Base-by-base conservation (phyloP, 2,329 filamentous ascomycete species). In the Diaporthe batatas region DNA sequence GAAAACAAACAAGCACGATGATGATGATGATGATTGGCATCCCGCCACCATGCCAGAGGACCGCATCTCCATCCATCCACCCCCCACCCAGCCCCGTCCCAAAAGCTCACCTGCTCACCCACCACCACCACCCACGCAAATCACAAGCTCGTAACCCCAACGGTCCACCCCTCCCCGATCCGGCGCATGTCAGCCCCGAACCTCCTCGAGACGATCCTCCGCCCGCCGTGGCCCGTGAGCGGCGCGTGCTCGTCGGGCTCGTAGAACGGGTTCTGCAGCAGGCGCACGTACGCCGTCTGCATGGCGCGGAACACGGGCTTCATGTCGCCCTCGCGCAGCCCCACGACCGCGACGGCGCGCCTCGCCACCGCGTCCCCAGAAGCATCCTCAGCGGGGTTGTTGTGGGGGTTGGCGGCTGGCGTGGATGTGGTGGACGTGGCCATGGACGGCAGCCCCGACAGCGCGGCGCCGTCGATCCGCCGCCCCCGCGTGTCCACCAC, bases 261-360 rank as follows among this genome's bases (percentile, higher is more conserved):
- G 82, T 95, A 98, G 83, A 99, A 99, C 0, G 96, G 96, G 79
- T 99, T 98, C 83, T 98, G 93, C 76, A 98, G 84, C 68, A 99
- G 85, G 75, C 91, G 87, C 72, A 98, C 93, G 79, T 98, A 99
- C 39, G 96, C 95, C n/a, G 89, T 92, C 84, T 98, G 96, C 83
- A 99, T 90, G 36, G 95, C 95, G 80, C 92, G 91, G 80, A 99
- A 99, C 34, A 96, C 95, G 44, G 93, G 91, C 81, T 95, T 95
- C 79, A 98, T 85, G 83, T 98, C 96, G n/a, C 92, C 91, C 79
- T 97, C 95, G 74, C 93, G 87, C 78, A 98, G 82, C 0, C 94
- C 94, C 23, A 93, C 80, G n/a, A 93, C 80, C 62, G 76, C 78
- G 75, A 78, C 78, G 79, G 77, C 77, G 77, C 75, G 79, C 79